A percentile compares a stretch with the other conserved stretches of the same genome.
Conservation (phyloP, 75 land plant species). For the Picea sitchensis region DNA sequence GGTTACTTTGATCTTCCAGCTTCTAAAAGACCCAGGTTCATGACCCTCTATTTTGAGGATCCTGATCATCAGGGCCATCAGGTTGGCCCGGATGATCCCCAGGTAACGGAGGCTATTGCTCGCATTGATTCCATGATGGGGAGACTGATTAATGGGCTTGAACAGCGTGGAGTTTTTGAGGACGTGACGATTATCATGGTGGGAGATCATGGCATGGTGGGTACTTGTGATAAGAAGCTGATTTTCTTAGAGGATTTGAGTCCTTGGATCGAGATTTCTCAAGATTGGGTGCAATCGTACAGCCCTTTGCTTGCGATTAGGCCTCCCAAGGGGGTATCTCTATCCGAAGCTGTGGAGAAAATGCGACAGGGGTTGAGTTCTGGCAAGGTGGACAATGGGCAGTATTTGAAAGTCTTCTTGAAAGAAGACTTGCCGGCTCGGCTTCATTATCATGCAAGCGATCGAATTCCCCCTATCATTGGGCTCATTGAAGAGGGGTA, state of each 20-base stretch:
- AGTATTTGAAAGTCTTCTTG: conserved; percentile 54
- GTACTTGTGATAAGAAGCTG: conserved; percentile 75
- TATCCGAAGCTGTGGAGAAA: conserved; percentile 43
- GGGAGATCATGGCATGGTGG: conserved; percentile 94
- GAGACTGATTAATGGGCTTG: conserved; percentile 66
- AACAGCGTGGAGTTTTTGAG: conserved; percentile 66
- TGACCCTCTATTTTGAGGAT: conserved; percentile 84
- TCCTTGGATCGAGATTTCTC: conserved; percentile 54
- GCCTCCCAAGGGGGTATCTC: conserved; percentile 48
- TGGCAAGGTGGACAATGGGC: conserved; percentile 78
- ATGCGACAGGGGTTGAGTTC: conserved; percentile 71
- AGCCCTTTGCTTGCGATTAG: conserved; percentile 67
- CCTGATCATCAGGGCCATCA: conserved; percentile 86
- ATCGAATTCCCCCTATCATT: conserved; percentile 83
- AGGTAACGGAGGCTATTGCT: conserved; percentile 61
- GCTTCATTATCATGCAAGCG: conserved; percentile 68
- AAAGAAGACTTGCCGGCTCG: conserved; percentile 86
- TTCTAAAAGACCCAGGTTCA: conserved; percentile 49
- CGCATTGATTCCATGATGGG: conserved; percentile 70
- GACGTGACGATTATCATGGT: conserved; percentile 76
- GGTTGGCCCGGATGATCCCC: conserved; percentile 77
- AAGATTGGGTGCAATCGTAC: conserved; percentile 57
- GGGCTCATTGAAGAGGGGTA: conserved; percentile 83
- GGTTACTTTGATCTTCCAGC: conserved; percentile 59
- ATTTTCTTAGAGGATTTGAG: conserved; percentile 67